Evolutionary conservation across 2,329 filamentous ascomycete species (phyloP).

Genomic region (Aspergillus pseudoterreus): DNA sequence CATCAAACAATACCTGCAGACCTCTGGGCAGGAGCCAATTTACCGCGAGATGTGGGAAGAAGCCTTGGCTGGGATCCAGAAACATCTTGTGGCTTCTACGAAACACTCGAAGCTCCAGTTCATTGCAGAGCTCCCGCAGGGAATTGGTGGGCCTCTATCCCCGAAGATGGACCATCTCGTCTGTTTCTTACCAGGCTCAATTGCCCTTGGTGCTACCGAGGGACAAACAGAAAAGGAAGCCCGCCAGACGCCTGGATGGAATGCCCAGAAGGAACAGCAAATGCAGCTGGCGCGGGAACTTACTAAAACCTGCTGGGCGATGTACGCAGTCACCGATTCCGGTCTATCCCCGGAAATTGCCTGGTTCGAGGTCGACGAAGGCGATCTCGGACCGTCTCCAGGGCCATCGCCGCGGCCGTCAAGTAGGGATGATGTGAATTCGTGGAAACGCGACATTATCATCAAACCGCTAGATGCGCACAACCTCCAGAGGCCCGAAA

Average conservation of each 20-base stretch:
- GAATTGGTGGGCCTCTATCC: conserved; percentile 62
- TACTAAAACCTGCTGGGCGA: conserved; percentile 97
- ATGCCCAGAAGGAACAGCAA: conserved; percentile 74
- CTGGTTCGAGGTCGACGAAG: conserved; percentile 69
- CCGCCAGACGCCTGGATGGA: conserved; percentile 59
- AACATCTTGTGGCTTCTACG: conserved; percentile 88
- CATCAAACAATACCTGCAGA: conserved; percentile 97
- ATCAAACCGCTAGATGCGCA: conserved; percentile 61
- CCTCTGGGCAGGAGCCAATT: conserved; percentile 75
- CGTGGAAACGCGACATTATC: too few species aligned
- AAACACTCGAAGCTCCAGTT: conserved; percentile 78
- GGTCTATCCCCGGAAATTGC: conserved; percentile 91
- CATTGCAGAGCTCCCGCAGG: conserved; percentile 77
- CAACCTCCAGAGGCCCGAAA: conserved; percentile 93
- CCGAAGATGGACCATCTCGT: conserved; percentile 98
- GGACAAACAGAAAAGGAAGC: conserved; percentile 73
- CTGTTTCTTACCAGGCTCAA: conserved; percentile 95
- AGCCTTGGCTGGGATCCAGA: conserved; percentile 76
- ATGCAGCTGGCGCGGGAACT: conserved; percentile 84
- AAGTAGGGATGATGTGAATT: too few species aligned
- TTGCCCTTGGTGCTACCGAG: conserved; percentile 80
- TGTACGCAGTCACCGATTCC: conserved; percentile 86
- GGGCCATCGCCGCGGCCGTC: too few species aligned
- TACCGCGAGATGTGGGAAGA: conserved; percentile 95
- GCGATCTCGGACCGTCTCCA: conserved; percentile 18